Base-by-base conservation (phyloP, 78 protist species). In the Pigoraptor vietnamica region DNA sequence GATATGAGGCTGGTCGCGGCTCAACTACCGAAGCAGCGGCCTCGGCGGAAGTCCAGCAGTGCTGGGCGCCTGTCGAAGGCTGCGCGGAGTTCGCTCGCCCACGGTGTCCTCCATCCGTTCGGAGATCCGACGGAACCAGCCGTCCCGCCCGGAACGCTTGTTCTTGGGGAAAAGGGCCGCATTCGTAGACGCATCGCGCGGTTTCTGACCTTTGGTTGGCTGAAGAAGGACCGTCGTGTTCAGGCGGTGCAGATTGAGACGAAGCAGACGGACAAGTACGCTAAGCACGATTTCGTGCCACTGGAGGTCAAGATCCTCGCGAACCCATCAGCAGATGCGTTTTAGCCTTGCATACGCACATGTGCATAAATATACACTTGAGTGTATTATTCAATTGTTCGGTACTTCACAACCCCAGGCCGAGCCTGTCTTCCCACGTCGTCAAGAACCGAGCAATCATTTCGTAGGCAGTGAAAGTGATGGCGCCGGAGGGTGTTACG, bases 401-500 rank as follows among this genome's bases (percentile, higher is more conserved):
- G 38, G 34, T 25, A 79, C 35, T 14, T 14, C 2, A 79, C 35
- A 79, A 79, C 21, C 35, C 32, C 83, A 25, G 10, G 83, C 14
- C 35, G 9, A 14, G 32, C 32, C 10, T 1, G n/a, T 79, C n/a
- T 25, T 25, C 83, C 32, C 32, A 25, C n/a, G 9, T 1, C 32
- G 83, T 25, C 32, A 79, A 19, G 10, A 25, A 1, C 35, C 84
- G 84, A 21, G 21, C 32, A 25, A 90, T 23, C 56, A 88, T 88
- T n/a, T 96, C 97, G 83, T 94, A 96, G 23, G 96, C 36, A 23
- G 95, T 90, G 83, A 96, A 93, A 24, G 98, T 96, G 86, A 96
- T 94, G 0, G 94, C 97, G 37, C 96, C 93, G 40, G 97, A 38
- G 14, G 98, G 98, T 23, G 92, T 91, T 0, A 94, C 96, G 36